Evolutionary conservation across 768 basidiomycete genomes (phyloP), one percentile per base, ranked within the genome.

Genomic region (Hericium rajendrae): DNA sequence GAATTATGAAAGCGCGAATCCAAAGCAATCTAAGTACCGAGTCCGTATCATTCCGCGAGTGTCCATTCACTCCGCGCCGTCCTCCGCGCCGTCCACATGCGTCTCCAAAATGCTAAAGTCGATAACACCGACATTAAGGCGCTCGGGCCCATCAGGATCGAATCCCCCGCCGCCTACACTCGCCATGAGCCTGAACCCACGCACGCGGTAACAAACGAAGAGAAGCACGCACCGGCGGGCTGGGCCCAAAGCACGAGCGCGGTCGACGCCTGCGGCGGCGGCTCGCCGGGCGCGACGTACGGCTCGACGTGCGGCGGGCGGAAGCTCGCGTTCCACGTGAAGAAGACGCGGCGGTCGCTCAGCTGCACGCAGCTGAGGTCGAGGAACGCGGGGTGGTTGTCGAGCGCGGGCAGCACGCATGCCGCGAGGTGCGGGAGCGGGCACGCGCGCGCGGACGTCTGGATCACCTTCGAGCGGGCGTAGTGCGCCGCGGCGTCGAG

Each of bases 261-360:
- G 43, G 10, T n/a, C 43, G 43, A 18, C 43, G 43, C 10, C 43
- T 11, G 43, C 43, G n/a, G 43, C 15, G 15, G 38, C 22, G 52
- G 32, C 51, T 38, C 8, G 22, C 40, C 16, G 16, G 26, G 41
- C 3, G 57, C 60, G 18, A 48, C 18, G 20, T 43, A 60, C 15
- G 60, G 40, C 5, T 26, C 28, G 39, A 62, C 4, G 41, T 53
- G 49, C n/a, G 18, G 37, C 20, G 50, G 53, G 20, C 59, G 61
- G 16, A 28, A 48, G 13, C 41, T 4, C 13, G 57, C 41, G 2
- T 61, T 55, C 62, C 60, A 63, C 39, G 57, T 59, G 51, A 63
- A 63, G 51, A 62, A 59, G 6, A 63, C 11, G 20, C 57, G 60
- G 22, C 62, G 60, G 53, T 61, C 60, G 0, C 60, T 62, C 5